Conservation (phyloP, 306 rosid species). For the Inga oerstediana region DNA sequence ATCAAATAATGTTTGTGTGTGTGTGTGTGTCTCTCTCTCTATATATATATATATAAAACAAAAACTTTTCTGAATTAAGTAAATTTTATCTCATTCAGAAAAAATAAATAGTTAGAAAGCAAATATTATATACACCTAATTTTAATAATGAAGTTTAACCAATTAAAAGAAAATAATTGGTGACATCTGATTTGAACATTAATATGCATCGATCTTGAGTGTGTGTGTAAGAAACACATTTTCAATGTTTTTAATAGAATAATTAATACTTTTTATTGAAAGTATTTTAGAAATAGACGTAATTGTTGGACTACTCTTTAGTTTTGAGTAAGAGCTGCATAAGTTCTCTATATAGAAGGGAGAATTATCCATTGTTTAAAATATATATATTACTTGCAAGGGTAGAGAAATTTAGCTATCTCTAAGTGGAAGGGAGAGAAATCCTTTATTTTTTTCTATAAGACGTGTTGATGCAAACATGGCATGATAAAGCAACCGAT, state of each 20-base stretch:
- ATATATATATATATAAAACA: too few species aligned
- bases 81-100: not conserved
- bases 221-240: not conserved
- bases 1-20: not conserved
- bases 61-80: not conserved
- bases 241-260: not conserved
- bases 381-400: not conserved
- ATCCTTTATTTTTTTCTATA: not conserved
- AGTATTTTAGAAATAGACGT: not conserved
- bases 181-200: not conserved
- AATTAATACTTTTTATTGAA: not conserved
- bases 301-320: not conserved
- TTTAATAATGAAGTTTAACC: not conserved
- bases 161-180: not conserved
- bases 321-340: not conserved
- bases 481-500: slow-evolving; percentile 5
- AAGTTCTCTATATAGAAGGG: not conserved
- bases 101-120: not conserved
- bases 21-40: too few species aligned
- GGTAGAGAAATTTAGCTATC: not conserved
- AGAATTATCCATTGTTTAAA: not conserved
- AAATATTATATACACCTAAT: not conserved
- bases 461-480: not conserved
- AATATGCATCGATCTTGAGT: not conserved
- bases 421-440: not conserved